Percentiles rank a stretch among this genome's conserved stretches.
phyloP scores from a whole-genome alignment of 2,329 filamentous ascomycete genomes.

The Colletotrichum nymphaeae region DNA sequence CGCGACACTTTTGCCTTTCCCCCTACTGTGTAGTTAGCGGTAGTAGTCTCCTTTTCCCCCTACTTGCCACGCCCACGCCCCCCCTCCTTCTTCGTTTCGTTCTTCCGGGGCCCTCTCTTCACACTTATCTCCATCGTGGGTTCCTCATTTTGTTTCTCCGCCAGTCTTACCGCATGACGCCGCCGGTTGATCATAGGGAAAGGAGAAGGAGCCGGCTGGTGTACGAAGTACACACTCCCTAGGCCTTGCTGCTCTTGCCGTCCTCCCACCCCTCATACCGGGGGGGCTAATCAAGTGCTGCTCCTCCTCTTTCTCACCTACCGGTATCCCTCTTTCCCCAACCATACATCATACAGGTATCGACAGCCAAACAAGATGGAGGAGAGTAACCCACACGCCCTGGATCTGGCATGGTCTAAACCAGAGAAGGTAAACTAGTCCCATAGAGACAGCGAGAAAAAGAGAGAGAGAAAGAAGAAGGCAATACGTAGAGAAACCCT shows the following conservation, averaged over 20 bases:
- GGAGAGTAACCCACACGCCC: neutral
- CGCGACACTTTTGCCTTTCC: neutral
- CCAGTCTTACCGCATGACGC: conserved; percentile 33
- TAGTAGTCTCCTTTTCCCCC: neutral
- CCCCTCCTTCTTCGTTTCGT: neutral
- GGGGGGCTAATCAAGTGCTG: neutral
- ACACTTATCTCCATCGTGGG: neutral
- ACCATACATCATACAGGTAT: neutral
- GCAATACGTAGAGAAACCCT: neutral
- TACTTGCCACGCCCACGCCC: neutral
- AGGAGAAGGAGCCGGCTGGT: neutral
- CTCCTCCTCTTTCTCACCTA: neutral
- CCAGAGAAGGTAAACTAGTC: neutral
- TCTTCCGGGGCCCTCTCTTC: neutral
- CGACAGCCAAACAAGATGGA: neutral
- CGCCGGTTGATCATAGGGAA: conserved; percentile 5
- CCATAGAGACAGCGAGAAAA: neutral
- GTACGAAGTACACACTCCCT: neutral
- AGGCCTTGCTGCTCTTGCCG: neutral
- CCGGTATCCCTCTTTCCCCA: neutral
- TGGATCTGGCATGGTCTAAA: neutral
- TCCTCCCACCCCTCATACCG: neutral
- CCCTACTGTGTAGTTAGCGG: neutral
- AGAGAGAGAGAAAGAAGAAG: neutral
- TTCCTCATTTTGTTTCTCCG: conserved; percentile 2